These are phyloP conservation scores for Tephrocybe sp. DNA, from an alignment of 768 basidiomycete genomes.

Conservation along the genomic window DNA sequence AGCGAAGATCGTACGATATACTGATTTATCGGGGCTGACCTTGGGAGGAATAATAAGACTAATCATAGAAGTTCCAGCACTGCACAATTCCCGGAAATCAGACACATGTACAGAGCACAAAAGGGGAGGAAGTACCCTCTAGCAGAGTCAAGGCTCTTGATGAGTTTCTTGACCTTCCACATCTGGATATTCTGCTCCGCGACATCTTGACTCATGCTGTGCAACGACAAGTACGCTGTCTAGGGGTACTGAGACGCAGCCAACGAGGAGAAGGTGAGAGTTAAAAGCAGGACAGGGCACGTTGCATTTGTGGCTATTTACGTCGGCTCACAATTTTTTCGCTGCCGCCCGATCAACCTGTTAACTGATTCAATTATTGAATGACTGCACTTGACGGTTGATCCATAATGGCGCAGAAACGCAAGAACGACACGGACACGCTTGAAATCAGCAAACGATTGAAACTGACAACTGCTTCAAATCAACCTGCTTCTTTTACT, in stretches of 20 bases:
- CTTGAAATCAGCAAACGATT: constrained; percentile 27
- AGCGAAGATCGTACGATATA: constrained; percentile 10
- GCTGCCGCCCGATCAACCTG: constrained; percentile 11
- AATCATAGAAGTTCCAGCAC: constrained; percentile 98
- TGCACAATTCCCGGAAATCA: constrained; percentile 28
- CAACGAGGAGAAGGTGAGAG: constrained; percentile 19
- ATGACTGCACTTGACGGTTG: constrained; percentile 10
- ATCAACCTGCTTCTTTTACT: constrained; percentile 14
- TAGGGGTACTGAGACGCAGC: constrained; percentile 26
- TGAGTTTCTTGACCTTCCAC: constrained; percentile 99
- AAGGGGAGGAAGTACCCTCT: constrained; percentile 58
- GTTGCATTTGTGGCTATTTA: constrained; percentile 22
- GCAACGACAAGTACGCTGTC: constrained; percentile 30
- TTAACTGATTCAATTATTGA: constrained; percentile 1
- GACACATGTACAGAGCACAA: constrained; percentile 17
- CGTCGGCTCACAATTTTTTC: constrained; percentile 15
- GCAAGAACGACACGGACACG: constrained; percentile 31
- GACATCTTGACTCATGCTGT: constrained; percentile 76
- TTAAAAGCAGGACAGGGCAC: constrained; percentile 20
- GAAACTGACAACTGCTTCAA: constrained; percentile 23
- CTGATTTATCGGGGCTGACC: constrained; percentile 37
- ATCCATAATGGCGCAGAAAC: constrained; percentile 32
- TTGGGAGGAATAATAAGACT: constrained; percentile 96
- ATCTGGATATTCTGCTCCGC: constrained; percentile 97
- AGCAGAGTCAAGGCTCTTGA: constrained; percentile 94